phyloP scores from a whole-genome alignment of 176 grass and related monocot species.

The Carex pumila region DNA sequence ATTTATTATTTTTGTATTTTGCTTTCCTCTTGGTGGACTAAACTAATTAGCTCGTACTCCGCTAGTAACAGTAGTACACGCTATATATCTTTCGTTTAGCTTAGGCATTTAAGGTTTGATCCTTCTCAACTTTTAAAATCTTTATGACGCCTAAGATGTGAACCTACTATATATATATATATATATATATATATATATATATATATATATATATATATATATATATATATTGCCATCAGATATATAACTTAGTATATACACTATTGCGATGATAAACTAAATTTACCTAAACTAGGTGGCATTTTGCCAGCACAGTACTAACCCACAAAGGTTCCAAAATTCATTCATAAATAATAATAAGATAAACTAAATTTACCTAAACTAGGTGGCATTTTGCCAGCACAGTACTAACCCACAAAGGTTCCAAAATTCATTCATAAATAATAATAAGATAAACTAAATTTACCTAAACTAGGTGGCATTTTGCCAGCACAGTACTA shows the following conservation, averaged over 20 bases:
- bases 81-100: neutral
- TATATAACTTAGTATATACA: neutral
- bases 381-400: neutral
- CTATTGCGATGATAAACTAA: neutral
- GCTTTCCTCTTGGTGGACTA: neutral
- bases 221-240: neutral
- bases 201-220: neutral
- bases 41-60: neutral
- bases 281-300: neutral
- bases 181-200: neutral
- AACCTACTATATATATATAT: neutral
- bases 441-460: too few relatives aligned
- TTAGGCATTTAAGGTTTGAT: neutral
- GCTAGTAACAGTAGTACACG: neutral
- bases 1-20: neutral
- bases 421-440: neutral
- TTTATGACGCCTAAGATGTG: neutral
- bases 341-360: neutral
- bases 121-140: neutral
- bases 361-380: neutral
- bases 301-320: neutral
- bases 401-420: neutral
- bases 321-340: neutral
- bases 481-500: neutral
- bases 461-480: neutral